Evolutionary conservation across 176 grass and related monocot species (phyloP).

Genomic region (Miscanthus lutarioriparius): DNA sequence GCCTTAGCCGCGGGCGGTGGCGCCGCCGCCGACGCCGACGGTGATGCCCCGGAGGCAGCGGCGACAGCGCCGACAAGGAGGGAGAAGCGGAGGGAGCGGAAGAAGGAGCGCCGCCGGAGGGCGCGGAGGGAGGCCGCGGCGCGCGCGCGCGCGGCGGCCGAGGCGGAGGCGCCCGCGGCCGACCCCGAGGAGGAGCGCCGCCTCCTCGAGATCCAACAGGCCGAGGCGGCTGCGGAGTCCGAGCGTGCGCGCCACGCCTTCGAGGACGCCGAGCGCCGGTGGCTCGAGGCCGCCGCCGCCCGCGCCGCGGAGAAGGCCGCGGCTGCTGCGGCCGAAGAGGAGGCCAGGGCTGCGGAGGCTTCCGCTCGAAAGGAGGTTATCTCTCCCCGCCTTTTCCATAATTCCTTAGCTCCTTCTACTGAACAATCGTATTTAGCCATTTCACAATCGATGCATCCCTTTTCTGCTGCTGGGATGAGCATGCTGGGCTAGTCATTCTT

Average conservation of each 20-base stretch:
- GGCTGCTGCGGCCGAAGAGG: slow-evolving; percentile 35
- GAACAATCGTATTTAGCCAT: background rate
- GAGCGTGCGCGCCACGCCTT: slow-evolving; percentile 58
- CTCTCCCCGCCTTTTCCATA: background rate
- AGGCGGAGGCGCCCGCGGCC: slow-evolving; percentile 46
- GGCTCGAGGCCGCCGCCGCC: slow-evolving; percentile 63
- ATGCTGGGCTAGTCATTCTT: background rate
- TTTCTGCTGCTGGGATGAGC: background rate
- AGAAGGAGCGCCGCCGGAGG: slow-evolving; percentile 78
- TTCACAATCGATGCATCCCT: background rate
- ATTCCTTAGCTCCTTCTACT: background rate
- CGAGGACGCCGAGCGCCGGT: slow-evolving; percentile 77
- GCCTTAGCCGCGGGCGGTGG: background rate
- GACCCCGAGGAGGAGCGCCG: slow-evolving; percentile 74
- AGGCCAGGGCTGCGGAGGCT: slow-evolving; percentile 43
- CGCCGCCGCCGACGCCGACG: background rate
- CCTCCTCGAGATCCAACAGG: slow-evolving; percentile 45
- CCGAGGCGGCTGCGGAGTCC: slow-evolving; percentile 54
- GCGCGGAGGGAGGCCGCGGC: slow-evolving; percentile 56
- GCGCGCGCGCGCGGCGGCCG: slow-evolving; percentile 48
- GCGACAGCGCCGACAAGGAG: slow-evolving; percentile 36
- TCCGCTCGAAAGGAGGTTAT: slow-evolving; percentile 37
- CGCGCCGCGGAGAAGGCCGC: slow-evolving; percentile 46
- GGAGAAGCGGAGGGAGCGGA: slow-evolving; percentile 61
- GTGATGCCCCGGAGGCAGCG: background rate